A percentile compares a stretch with the other conserved stretches of the same genome.
phyloP scores from a whole-genome alignment of 2,329 filamentous ascomycete genomes.

The Penicillium sp. region DNA sequence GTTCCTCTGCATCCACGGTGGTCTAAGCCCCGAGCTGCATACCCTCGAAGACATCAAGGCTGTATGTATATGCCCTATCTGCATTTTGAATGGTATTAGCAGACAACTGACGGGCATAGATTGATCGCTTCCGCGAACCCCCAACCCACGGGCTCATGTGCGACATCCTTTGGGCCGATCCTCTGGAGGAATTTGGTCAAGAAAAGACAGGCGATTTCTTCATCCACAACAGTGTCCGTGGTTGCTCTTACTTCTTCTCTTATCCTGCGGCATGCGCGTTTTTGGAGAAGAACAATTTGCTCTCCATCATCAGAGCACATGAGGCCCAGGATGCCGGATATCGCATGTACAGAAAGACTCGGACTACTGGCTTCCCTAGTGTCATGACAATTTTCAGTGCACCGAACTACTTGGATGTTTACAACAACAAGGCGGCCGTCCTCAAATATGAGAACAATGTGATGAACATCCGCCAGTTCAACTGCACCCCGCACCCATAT shows the following conservation, averaged over 20 bases:
- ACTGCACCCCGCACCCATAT: constrained; percentile 98
- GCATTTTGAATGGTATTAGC: not conserved
- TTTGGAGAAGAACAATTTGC: constrained; percentile 96
- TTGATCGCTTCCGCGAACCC: constrained; percentile 96
- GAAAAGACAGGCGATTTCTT: constrained; percentile 98
- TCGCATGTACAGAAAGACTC: constrained; percentile 98
- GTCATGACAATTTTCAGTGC: constrained; percentile 99
- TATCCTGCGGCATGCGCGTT: constrained; percentile 97
- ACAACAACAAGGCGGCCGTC: constrained; percentile 99
- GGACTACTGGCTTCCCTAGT: constrained; percentile 95
- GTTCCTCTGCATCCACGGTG: constrained; percentile 97
- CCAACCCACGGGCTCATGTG: constrained; percentile 98
- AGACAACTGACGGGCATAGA: constrained; percentile 50
- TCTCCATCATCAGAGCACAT: constrained; percentile 95
- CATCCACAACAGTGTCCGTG: constrained; percentile 95
- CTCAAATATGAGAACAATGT: constrained; percentile 99
- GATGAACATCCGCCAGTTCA: constrained; percentile 99
- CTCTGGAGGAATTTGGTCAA: constrained; percentile 95
- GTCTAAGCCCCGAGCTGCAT: constrained; percentile 91
- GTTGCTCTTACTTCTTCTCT: constrained; percentile 99
- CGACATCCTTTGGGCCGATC: constrained; percentile 98
- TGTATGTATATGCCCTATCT: constrained; percentile 51
- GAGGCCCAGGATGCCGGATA: constrained; percentile 98
- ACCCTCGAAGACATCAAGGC: constrained; percentile 90
- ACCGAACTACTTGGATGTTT: constrained; percentile 97